Evolutionary conservation across 768 basidiomycete species (phyloP).

Genomic region (Paxillus rubicundulus): DNA sequence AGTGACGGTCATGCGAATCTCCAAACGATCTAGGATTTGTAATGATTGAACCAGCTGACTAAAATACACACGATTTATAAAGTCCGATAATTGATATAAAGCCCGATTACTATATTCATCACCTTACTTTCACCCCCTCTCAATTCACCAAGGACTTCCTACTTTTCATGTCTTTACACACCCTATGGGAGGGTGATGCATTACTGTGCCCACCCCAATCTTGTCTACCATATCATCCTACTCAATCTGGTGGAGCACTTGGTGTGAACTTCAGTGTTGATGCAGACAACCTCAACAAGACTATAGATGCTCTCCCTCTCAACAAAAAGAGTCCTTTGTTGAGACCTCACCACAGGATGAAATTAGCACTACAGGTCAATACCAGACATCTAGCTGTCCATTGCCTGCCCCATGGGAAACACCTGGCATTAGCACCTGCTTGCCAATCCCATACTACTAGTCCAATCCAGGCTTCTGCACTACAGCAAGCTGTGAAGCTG

Average conservation of each 20-base stretch:
- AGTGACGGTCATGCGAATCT: no score
- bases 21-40: not conserved
- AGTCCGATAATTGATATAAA: not conserved
- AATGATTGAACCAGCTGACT: not conserved
- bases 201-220: not conserved
- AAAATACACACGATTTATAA: not conserved
- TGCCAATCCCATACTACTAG: no score
- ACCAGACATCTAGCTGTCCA: conserved; percentile 13
- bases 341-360: conserved; percentile 4
- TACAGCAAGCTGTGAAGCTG: not conserved
- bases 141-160: not conserved
- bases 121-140: no score
- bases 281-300: not conserved
- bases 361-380: conserved; percentile 16
- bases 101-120: no score
- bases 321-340: conserved; percentile 2
- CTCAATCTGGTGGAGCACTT: not conserved
- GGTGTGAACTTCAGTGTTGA: not conserved
- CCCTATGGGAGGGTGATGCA: no score
- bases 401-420: not conserved
- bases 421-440: not conserved
- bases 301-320: not conserved
- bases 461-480: not conserved
- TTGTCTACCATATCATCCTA: not conserved
- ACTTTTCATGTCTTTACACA: not conserved